These are phyloP conservation scores for Berberis thunbergii DNA, from an alignment of 164 flowering plant species.

Conservation along the genomic window DNA sequence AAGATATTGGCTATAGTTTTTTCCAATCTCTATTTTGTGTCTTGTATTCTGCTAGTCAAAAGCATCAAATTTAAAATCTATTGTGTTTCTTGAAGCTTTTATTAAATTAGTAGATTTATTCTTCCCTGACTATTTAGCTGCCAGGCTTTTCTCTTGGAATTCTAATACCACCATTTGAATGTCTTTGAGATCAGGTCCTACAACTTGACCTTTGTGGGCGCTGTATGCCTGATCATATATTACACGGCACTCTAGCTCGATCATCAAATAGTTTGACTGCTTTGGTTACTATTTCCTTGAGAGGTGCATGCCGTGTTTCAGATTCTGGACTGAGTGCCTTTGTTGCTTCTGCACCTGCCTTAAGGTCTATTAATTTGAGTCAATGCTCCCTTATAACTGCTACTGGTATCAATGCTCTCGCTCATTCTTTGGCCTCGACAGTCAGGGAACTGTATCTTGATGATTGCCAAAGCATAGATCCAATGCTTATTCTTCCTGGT, in stretches of 20 bases:
- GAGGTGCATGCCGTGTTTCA: slow-evolving; percentile 75
- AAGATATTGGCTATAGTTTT: no score
- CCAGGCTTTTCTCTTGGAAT: no score
- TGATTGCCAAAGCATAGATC: slow-evolving; percentile 59
- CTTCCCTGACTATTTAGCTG: no score
- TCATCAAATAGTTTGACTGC: slow-evolving; percentile 40
- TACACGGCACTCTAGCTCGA: slow-evolving; percentile 38
- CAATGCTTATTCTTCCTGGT: slow-evolving; percentile 50
- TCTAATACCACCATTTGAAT: no score
- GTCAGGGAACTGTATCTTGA: slow-evolving; percentile 65
- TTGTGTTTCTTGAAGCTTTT: no score
- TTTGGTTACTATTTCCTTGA: slow-evolving; percentile 53
- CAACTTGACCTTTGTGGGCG: slow-evolving; percentile 86
- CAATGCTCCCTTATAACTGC: slow-evolving; percentile 72
- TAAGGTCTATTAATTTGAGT: slow-evolving; percentile 66
- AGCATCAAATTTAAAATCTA: no score
- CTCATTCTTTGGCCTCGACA: slow-evolving; percentile 37
- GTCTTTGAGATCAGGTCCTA: slow-evolving; percentile 44
- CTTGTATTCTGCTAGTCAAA: no score
- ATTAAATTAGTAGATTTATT: no score
- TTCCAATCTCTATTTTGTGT: no score
- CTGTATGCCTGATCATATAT: slow-evolving; percentile 57
- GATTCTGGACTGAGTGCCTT: slow-evolving; percentile 63
- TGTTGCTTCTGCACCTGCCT: slow-evolving; percentile 52
- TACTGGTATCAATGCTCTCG: slow-evolving; percentile 37